Evolutionary conservation across 441 rosid species (phyloP).

Genomic region (Gossypium lobatum): DNA sequence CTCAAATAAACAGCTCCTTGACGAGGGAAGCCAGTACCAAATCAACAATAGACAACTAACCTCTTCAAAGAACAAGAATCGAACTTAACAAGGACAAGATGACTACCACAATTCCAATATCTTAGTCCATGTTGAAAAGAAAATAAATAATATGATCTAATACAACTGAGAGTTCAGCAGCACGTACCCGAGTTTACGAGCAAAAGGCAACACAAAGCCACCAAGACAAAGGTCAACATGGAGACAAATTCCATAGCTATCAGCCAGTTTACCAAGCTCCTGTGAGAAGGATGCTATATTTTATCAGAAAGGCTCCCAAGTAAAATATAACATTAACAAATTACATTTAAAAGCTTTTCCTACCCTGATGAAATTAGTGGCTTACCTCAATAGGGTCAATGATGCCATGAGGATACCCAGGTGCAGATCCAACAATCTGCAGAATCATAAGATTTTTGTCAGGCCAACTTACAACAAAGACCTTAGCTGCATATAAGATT

Average conservation of each 20-base stretch:
- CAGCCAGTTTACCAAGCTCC: conserved; percentile 93
- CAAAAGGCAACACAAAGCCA: conserved; percentile 94
- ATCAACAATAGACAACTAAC: neutral
- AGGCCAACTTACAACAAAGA: conserved; percentile 15
- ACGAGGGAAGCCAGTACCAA: neutral
- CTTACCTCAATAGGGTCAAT: conserved; percentile 92
- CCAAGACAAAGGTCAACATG: conserved; percentile 99
- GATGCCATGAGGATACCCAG: conserved; percentile 97
- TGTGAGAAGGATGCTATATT: conserved; percentile 23
- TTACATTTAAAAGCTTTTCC: conserved; percentile 9
- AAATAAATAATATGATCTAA: neutral
- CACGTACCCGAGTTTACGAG: conserved; percentile 82
- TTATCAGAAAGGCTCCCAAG: neutral
- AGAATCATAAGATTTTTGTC: conserved; percentile 19
- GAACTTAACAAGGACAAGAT: neutral
- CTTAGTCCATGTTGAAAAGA: conserved; percentile 1
- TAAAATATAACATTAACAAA: neutral
- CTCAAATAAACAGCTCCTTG: neutral
- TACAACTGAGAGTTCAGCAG: conserved; percentile 5
- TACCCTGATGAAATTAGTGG: neutral
- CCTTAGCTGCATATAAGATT: conserved; percentile 12
- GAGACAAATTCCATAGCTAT: conserved; percentile 66
- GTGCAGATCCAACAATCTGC: conserved; percentile 98
- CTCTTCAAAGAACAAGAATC: conserved; percentile 10
- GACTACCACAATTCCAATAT: neutral